Evolutionary conservation across 108 stramenopile species (phyloP).

Genomic region (Discostella stelligeroides): DNA sequence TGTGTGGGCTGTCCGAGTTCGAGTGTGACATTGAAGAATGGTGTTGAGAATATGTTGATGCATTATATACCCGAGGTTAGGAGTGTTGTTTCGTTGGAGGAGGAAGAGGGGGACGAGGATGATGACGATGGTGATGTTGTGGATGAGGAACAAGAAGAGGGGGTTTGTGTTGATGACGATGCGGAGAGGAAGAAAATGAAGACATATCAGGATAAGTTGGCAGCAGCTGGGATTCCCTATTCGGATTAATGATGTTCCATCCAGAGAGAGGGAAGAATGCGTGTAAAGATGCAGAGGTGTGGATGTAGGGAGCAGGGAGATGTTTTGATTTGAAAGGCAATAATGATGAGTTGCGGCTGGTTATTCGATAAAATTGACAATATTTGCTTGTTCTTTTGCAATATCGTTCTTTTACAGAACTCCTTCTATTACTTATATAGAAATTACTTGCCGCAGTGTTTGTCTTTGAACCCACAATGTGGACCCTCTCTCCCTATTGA

Average conservation of each 20-base stretch:
- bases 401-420: too few relatives aligned
- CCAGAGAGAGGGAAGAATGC: too few relatives aligned
- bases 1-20: conserved; percentile 97
- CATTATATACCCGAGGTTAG: conserved; percentile 99
- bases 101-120: conserved; percentile 58
- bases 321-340: too few relatives aligned
- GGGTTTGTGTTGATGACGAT: conserved; percentile 18
- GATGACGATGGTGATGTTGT: conserved; percentile 20
- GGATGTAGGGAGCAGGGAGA: too few relatives aligned
- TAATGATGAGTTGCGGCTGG: too few relatives aligned
- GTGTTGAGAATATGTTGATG: conserved; percentile 99
- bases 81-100: conserved; percentile 80
- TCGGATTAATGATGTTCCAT: conserved; percentile 59
- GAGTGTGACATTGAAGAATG: conserved; percentile 95
- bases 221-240: conserved; percentile 89
- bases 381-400: too few relatives aligned
- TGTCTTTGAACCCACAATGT: too few relatives aligned
- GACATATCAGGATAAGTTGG: conserved; percentile 82
- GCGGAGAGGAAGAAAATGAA: conserved; percentile 64
- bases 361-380: too few relatives aligned
- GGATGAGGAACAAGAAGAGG: conserved; percentile 20
- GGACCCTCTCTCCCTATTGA: too few relatives aligned
- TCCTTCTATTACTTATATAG: too few relatives aligned
- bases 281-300: too few relatives aligned
- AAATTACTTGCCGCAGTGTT: too few relatives aligned